Evolutionary conservation across 345 rosid species (phyloP).

Genomic region (Syzygium grande): DNA sequence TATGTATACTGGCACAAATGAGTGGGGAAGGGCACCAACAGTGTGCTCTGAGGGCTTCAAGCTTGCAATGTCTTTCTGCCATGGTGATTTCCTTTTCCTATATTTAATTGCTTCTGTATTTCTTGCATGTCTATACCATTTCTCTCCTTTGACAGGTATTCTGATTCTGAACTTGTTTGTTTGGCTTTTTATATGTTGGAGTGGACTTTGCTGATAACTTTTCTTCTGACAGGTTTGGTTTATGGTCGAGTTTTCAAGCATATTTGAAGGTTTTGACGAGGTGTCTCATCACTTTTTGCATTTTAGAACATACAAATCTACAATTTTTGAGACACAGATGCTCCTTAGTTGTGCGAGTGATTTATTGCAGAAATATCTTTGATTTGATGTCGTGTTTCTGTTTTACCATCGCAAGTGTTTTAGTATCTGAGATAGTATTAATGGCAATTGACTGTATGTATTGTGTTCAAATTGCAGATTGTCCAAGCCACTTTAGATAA

Average conservation of each 20-base stretch:
- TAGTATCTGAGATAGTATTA: background rate
- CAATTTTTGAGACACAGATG: background rate
- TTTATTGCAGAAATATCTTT: background rate
- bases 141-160: background rate
- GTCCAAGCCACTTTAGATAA: conserved; percentile 73
- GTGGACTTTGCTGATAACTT: background rate
- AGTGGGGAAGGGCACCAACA: conserved; percentile 39
- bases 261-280: conserved; percentile 76
- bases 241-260: conserved; percentile 70
- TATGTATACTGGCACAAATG: conserved; percentile 59
- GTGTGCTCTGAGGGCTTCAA: conserved; percentile 53
- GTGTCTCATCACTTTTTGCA: conserved; percentile 21
- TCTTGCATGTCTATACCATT: background rate
- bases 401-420: background rate
- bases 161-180: background rate
- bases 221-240: conserved; percentile 71
- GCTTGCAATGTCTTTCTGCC: conserved; percentile 90
- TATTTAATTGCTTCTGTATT: background rate
- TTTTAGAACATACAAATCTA: background rate
- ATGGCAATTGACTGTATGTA: background rate
- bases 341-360: background rate
- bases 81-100: conserved; percentile 40
- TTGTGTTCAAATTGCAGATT: conserved; percentile 35
- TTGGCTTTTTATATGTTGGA: background rate
- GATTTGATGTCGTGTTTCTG: background rate